Evolutionary conservation across 257 asterid genomes (phyloP), one percentile per base, ranked within the genome.

Genomic region (Solanum bulbocastanum): DNA sequence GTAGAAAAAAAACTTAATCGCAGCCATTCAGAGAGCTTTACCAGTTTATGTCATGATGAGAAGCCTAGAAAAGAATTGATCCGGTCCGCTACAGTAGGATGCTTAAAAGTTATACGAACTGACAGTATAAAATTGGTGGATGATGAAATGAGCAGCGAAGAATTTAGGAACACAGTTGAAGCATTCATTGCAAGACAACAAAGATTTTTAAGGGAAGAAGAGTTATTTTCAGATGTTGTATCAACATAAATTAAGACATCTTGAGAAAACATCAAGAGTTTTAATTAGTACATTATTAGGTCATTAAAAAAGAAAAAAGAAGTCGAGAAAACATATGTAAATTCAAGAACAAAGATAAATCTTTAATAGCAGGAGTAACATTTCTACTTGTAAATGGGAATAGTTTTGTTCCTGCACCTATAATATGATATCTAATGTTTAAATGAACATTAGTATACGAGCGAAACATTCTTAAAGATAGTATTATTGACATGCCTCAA

Each of bases 151-250:
- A 94, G 95, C 88, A 74, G 89, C 60, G 98, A 96, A 75, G 98
- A 95, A 60, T 96, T 95, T 90, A 93, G 98, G 71, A 90, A 75
- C 3, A 93, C 91, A n/a, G 95, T 96, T 44, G 98, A 96, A 89
- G 98, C 93, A 44, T 96, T 95, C 65, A 96, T 96, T 62, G 95
- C 98, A 36, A 92, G 96, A 81, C 98, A 94, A 86, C 98, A 94
- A 90, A 92, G 92, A 93, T 66, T 44, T 88, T 86, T 94, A 90
- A 93, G 96, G 92, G 99, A 95, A 87, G 95, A 69, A 69, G 75
- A 90, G 83, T 84, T 71, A 32, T 20, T 83, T 66, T 86, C 92
- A 56, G 87, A 90, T 89, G 14, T 75, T 88, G 89, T 76, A 88
- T 74, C 89, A 76, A 39, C 13, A 39, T 39, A 39, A 39, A 37